Conservation (phyloP, 1,139 yeast species). For the Chernovozyma sophiae-reginae region DNA sequence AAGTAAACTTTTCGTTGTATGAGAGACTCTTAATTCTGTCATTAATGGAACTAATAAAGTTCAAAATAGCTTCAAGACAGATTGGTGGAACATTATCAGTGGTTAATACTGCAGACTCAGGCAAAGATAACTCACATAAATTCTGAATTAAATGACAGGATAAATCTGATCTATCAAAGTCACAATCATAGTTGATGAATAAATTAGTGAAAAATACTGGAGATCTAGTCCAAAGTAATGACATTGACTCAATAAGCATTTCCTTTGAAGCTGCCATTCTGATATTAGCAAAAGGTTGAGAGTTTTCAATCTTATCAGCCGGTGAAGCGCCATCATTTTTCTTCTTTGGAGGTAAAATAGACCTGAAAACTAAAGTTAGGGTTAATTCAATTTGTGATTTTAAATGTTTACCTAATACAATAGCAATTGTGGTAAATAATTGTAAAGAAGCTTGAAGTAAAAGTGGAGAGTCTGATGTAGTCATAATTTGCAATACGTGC, state of each 20-base stretch:
- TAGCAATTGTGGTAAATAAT: constrained; percentile 63
- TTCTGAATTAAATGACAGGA: constrained; percentile 66
- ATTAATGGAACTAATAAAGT: constrained; percentile 64
- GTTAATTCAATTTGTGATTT: constrained; percentile 69
- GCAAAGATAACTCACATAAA: constrained; percentile 70
- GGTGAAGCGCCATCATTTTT: constrained; percentile 8
- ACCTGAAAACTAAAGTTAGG: constrained; percentile 49
- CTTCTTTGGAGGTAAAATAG: constrained; percentile 2
- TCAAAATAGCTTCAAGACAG: constrained; percentile 81
- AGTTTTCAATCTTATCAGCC: neutral
- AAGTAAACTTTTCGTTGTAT: neutral
- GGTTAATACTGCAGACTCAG: constrained; percentile 71
- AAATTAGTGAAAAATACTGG: constrained; percentile 74
- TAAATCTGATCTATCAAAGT: constrained; percentile 80
- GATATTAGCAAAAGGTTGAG: neutral
- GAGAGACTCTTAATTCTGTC: constrained; percentile 42
- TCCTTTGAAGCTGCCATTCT: constrained; percentile 54
- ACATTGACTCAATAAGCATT: constrained; percentile 75
- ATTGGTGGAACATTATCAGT: constrained; percentile 91
- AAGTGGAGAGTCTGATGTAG: constrained; percentile 63
- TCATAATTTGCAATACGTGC: constrained; percentile 74
- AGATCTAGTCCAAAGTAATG: constrained; percentile 79
- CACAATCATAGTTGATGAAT: constrained; percentile 86
- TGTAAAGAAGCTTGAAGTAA: constrained; percentile 74
- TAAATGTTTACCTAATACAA: constrained; percentile 54